Percentiles rank a stretch among this genome's conserved stretches.
phyloP scores from a whole-genome alignment of 2,329 filamentous ascomycete species.

The Cordyceps sp. region DNA sequence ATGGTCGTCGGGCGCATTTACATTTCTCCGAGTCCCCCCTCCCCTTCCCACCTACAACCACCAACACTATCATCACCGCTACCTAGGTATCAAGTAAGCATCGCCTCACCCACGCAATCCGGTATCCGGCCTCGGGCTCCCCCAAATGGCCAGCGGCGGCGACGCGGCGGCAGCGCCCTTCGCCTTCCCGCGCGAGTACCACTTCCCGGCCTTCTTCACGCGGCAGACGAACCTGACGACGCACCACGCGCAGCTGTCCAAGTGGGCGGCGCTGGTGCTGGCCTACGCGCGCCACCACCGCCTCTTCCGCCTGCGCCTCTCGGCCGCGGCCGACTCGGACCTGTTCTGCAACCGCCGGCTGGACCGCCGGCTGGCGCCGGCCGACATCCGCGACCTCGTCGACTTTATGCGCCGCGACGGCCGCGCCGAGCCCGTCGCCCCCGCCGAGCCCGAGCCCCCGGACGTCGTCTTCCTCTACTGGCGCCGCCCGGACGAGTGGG shows the following conservation, averaged over 20 bases:
- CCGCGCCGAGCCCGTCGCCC: slow-evolving; percentile 46
- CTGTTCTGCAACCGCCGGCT: slow-evolving; percentile 43
- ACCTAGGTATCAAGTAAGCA: too few relatives aligned
- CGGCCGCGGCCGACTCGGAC: slow-evolving; percentile 30
- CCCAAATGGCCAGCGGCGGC: too few relatives aligned
- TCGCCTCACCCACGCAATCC: too few relatives aligned
- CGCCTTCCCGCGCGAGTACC: slow-evolving; percentile 46
- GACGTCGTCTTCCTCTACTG: slow-evolving; percentile 63
- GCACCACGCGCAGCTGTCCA: slow-evolving; percentile 57
- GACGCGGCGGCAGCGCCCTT: slow-evolving; percentile 23
- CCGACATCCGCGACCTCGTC: slow-evolving; percentile 40
- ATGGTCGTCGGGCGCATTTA: too few relatives aligned
- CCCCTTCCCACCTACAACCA: too few relatives aligned
- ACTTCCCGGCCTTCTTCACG: slow-evolving; percentile 76
- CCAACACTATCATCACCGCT: too few relatives aligned
- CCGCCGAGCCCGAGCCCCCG: slow-evolving; percentile 7
- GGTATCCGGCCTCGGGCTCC: too few relatives aligned
- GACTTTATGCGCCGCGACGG: slow-evolving; percentile 43
- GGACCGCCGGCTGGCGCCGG: slow-evolving; percentile 28
- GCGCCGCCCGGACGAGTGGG: slow-evolving; percentile 84
- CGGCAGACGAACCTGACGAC: slow-evolving; percentile 60
- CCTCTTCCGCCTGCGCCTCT: slow-evolving; percentile 58
- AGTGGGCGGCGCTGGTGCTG: slow-evolving; percentile 78
- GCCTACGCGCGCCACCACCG: slow-evolving; percentile 67
- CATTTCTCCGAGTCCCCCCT: too few relatives aligned